phyloP scores from a whole-genome alignment of 163 green algal genomes.

The Chlorella variabilis region DNA sequence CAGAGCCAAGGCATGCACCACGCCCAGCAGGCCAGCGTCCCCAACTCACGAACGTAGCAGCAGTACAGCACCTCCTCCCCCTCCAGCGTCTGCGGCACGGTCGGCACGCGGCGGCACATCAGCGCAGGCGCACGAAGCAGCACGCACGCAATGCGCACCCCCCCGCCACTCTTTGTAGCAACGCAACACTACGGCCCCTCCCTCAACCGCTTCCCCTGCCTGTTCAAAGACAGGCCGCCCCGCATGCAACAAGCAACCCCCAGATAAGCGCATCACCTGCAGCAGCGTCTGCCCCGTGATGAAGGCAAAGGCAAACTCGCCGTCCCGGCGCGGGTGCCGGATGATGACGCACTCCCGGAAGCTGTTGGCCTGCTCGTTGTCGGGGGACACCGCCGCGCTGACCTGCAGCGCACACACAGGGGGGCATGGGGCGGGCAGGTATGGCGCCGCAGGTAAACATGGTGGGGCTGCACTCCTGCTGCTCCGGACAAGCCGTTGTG shows the following conservation, averaged over 20 bases:
- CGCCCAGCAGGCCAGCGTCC: too few species aligned
- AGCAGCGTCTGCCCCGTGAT: constrained; percentile 90
- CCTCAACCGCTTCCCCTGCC: too few species aligned
- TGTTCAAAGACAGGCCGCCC: too few species aligned
- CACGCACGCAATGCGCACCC: too few species aligned
- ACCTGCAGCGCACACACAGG: constrained; percentile 47
- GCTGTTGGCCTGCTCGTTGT: constrained; percentile 72
- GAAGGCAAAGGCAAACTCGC: constrained; percentile 94
- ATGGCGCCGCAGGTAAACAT: too few species aligned
- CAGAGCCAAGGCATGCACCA: too few species aligned
- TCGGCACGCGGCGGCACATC: neutral
- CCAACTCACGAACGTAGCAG: constrained; percentile 8
- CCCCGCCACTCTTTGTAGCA: too few species aligned
- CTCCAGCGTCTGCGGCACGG: constrained; percentile 16
- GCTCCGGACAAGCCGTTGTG: too few species aligned
- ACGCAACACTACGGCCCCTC: too few species aligned
- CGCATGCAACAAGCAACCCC: neutral
- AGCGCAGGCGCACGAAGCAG: neutral
- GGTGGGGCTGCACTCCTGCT: too few species aligned
- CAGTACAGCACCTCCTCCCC: constrained; percentile 24
- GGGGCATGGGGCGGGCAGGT: neutral
- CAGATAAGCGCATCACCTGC: constrained; percentile 7
- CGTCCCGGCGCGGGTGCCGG: constrained; percentile 80
- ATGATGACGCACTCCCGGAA: constrained; percentile 93
- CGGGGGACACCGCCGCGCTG: constrained; percentile 80